phyloP scores from a whole-genome alignment of 257 asterid species.

The Dorcoceras hygrometricum region DNA sequence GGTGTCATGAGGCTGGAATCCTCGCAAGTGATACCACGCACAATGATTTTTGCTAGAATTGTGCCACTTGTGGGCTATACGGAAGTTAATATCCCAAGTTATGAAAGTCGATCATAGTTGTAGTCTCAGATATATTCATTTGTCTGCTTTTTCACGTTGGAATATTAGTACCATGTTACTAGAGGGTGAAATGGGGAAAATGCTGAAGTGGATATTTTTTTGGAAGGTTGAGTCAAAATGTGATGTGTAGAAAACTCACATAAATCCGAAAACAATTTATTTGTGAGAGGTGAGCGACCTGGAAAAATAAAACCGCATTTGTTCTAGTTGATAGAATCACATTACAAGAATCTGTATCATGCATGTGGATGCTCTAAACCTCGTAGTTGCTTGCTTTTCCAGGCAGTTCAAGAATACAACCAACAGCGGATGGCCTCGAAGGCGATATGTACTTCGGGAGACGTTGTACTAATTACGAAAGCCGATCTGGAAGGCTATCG shows the following conservation, averaged over 20 bases:
- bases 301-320: background rate
- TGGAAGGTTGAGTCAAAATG: background rate
- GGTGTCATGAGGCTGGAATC: background rate
- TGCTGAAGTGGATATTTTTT: too few relatives aligned
- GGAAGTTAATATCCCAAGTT: background rate
- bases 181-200: background rate
- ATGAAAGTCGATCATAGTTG: too few relatives aligned
- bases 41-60: background rate
- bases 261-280: too few relatives aligned
- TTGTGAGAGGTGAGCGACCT: background rate
- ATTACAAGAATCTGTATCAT: background rate
- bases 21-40: background rate
- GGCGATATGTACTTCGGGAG: slow-evolving; percentile 52
- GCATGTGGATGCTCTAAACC: slow-evolving; percentile 1
- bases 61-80: background rate
- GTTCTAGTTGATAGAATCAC: background rate
- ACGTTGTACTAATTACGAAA: slow-evolving; percentile 75
- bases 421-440: slow-evolving; percentile 44
- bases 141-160: background rate
- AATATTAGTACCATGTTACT: background rate
- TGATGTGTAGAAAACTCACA: background rate
- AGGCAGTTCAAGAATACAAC: slow-evolving; percentile 89
- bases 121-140: too few relatives aligned
- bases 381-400: slow-evolving; percentile 23
- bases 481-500: slow-evolving; percentile 90